Evolutionary conservation across 1,284 basidiomycete genomes (phyloP).

Genomic region (Ceratobasidium sp.): DNA sequence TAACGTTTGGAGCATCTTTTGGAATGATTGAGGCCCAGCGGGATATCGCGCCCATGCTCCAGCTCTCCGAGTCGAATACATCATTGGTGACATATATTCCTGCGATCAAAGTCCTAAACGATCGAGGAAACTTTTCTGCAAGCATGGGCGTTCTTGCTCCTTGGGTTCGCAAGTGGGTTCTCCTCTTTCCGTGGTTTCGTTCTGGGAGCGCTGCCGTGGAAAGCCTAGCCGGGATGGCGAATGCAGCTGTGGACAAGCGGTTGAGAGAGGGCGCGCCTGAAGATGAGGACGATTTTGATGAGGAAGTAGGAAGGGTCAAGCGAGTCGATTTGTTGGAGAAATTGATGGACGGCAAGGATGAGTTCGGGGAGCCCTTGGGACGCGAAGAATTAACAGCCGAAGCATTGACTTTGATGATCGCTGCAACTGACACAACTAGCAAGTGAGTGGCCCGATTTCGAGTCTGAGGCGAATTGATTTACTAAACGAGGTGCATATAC

Average conservation of each 20-base stretch:
- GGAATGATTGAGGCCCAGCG: constrained; percentile 83
- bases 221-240: constrained; percentile 79
- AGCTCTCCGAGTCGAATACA: constrained; percentile 4
- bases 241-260: constrained; percentile 71
- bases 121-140: constrained; percentile 86
- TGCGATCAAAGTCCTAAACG: constrained; percentile 87
- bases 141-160: constrained; percentile 81
- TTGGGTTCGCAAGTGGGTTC: constrained; percentile 58
- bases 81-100: constrained; percentile 67
- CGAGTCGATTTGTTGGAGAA: constrained; percentile 81
- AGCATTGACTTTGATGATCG: constrained; percentile 84
- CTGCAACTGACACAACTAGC: constrained; percentile 82
- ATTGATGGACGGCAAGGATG: constrained; percentile 77
- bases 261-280: constrained; percentile 70
- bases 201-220: constrained; percentile 72
- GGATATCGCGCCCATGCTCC: constrained; percentile 73
- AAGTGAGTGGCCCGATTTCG: constrained; percentile 59
- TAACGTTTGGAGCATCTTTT: constrained; percentile 86
- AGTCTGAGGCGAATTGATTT: not conserved
- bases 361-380: constrained; percentile 78
- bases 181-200: constrained; percentile 72
- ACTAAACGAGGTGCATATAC: not conserved
- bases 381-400: constrained; percentile 84
- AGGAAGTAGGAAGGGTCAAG: constrained; percentile 46
- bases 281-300: not conserved